Evolutionary conservation across 83 land plant genomes (phyloP).

Genomic region (Picea mariana): DNA sequence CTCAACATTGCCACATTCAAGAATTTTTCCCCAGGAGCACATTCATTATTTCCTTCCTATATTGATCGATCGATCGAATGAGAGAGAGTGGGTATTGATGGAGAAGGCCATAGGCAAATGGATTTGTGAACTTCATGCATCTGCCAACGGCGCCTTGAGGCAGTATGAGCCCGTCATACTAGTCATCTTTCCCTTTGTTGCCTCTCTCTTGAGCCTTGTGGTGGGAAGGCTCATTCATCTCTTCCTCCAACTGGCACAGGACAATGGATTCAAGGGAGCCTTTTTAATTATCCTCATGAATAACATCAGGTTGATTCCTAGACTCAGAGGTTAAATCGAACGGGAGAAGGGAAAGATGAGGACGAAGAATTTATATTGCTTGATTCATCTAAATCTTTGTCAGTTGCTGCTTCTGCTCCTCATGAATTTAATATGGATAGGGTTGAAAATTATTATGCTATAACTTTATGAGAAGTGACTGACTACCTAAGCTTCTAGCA

Average conservation of each 20-base stretch:
- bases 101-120: not conserved
- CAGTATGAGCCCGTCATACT: not conserved
- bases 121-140: not conserved
- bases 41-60: not conserved
- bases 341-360: constrained; percentile 10
- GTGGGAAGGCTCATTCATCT: too few species aligned
- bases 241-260: not conserved
- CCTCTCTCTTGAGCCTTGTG: not conserved
- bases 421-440: too few species aligned
- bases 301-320: not conserved
- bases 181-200: not conserved
- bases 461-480: not conserved
- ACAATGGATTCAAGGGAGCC: not conserved
- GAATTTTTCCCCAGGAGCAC: not conserved
- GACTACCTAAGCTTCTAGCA: not conserved
- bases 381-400: not conserved
- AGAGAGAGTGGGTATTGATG: too few species aligned
- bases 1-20: not conserved
- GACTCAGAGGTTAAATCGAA: constrained; percentile 2
- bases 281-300: not conserved
- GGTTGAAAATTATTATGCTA: not conserved
- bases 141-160: not conserved
- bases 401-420: too few species aligned
- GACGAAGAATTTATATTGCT: not conserved
- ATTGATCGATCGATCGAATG: too few species aligned